A percentile compares a stretch with the other conserved stretches of the same genome.
Evolutionary conservation across 169 alveolate genomes (phyloP).

Genomic region (Cryptosporidium bovis): DNA sequence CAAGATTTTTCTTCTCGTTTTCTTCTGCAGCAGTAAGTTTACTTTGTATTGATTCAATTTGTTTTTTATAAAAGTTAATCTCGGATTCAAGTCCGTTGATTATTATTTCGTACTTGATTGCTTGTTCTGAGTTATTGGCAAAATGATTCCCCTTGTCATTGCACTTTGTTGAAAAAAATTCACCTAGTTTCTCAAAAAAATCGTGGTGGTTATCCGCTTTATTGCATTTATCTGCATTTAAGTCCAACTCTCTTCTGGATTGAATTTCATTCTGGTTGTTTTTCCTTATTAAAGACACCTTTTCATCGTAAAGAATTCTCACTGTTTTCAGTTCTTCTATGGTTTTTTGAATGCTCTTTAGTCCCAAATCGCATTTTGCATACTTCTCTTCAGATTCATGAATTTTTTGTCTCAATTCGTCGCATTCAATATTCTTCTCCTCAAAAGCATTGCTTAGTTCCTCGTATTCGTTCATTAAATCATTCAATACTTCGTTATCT

Average conservation of each 20-base stretch:
- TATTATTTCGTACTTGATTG: not conserved
- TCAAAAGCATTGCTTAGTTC: constrained; percentile 73
- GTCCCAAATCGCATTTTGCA: constrained; percentile 8
- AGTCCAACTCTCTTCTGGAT: not conserved
- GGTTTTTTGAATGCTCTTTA: constrained; percentile 19
- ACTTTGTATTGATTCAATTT: not conserved
- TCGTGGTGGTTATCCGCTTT: not conserved
- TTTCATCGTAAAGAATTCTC: constrained; percentile 49
- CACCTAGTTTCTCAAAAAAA: not conserved
- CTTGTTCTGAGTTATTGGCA: not conserved
- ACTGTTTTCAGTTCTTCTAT: constrained; percentile 33
- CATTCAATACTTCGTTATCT: constrained; percentile 5
- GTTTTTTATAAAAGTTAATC: constrained; percentile 28
- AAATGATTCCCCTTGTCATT: not conserved
- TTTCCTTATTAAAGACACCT: constrained; percentile 39
- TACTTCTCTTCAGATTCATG: constrained; percentile 23
- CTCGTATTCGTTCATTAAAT: constrained; percentile 56
- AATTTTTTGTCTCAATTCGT: constrained; percentile 17
- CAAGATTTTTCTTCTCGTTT: not conserved
- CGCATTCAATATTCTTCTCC: constrained; percentile 64
- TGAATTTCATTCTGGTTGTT: not conserved
- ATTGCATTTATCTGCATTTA: not conserved
- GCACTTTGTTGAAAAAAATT: not conserved
- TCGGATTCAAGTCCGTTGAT: constrained; percentile 7
- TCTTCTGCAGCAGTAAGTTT: not conserved